Evolutionary conservation across 2,329 filamentous ascomycete species (phyloP).

Genomic region (Colletotrichum ledebouriae): DNA sequence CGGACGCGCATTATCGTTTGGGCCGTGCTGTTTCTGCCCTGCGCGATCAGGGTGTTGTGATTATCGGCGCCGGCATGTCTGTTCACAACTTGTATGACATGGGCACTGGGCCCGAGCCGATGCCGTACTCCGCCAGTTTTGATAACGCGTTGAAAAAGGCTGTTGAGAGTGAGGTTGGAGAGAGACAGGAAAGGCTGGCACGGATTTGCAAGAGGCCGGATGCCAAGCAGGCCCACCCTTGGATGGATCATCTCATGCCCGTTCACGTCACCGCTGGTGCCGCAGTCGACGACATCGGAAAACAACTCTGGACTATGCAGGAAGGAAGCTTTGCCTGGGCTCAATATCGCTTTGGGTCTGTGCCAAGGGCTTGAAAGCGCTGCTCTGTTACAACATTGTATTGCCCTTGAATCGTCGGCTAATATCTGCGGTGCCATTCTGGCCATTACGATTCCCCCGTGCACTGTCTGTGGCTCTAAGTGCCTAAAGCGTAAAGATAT

Average conservation of each 20-base stretch:
- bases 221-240: slow-evolving; percentile 62
- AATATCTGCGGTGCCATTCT: not conserved
- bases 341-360: slow-evolving; percentile 60
- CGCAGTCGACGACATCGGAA: slow-evolving; percentile 57
- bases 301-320: slow-evolving; percentile 60
- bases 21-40: slow-evolving; percentile 76
- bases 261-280: slow-evolving; percentile 62
- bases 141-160: slow-evolving; percentile 64
- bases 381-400: slow-evolving; percentile 2
- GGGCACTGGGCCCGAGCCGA: slow-evolving; percentile 55
- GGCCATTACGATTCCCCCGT: not conserved
- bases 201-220: slow-evolving; percentile 57
- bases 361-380: slow-evolving; percentile 1
- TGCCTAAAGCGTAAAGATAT: slow-evolving; percentile 25
- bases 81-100: slow-evolving; percentile 77
- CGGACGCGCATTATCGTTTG: slow-evolving; percentile 75
- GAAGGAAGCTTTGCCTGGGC: slow-evolving; percentile 61
- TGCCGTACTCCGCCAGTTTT: slow-evolving; percentile 73
- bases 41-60: slow-evolving; percentile 75
- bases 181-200: slow-evolving; percentile 57
- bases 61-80: slow-evolving; percentile 81
- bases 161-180: slow-evolving; percentile 57
- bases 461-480: not conserved
- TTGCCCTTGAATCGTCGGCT: slow-evolving; percentile 5
- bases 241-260: slow-evolving; percentile 65